Evolutionary conservation across 2,329 filamentous ascomycete genomes (phyloP), one percentile per base, ranked within the genome.

Genomic region (Penicillium sp.): DNA sequence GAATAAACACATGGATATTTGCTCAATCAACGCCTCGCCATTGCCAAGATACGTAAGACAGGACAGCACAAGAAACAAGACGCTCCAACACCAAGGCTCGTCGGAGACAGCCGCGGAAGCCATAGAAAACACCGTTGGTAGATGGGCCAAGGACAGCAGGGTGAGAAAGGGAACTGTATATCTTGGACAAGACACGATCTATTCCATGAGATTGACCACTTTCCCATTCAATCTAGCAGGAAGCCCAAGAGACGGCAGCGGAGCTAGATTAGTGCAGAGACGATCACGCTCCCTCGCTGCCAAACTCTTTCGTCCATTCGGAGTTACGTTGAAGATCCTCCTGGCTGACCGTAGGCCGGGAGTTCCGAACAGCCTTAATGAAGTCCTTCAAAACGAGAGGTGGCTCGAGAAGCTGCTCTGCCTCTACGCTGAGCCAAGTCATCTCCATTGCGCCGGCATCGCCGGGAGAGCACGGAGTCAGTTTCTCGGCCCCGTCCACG

Each of bases 221-320:
- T 35, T 29, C 41, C 30, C 39, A 20, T 37, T 30, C 26, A 17
- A n/a, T 28, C 13, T 7, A 37, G 18, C 38, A 35, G 28, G 35
- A 26, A 35, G 37, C 33, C 37, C 31, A 27, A 33, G 26, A 33
- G 14, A 20, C 33, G 32, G 29, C n/a, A 21, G 32, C 40, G 21
- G 28, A 31, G 27, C 8, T 4, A 31, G 14, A 13, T 13, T 20
- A 36, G 33, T 30, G 6, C 19, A 33, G 7, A 25, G 33, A 17
- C 11, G 33, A 46, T 65, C 57, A 81, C 34, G 77, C 79, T 13
- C 91, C 91, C 65, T 96, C 91, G 62, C 88, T 94, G 41, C 91
- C 91, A 69, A 97, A 97, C 70, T 97, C 90, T 58, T 84, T 79
- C 7, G 93, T 98, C 93, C 93, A 98, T 30, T 96, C 89, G 32